Percentiles rank a stretch among this genome's conserved stretches.
Conservation (phyloP, 768 basidiomycete species). For the Xerocomus potaroensis region DNA sequence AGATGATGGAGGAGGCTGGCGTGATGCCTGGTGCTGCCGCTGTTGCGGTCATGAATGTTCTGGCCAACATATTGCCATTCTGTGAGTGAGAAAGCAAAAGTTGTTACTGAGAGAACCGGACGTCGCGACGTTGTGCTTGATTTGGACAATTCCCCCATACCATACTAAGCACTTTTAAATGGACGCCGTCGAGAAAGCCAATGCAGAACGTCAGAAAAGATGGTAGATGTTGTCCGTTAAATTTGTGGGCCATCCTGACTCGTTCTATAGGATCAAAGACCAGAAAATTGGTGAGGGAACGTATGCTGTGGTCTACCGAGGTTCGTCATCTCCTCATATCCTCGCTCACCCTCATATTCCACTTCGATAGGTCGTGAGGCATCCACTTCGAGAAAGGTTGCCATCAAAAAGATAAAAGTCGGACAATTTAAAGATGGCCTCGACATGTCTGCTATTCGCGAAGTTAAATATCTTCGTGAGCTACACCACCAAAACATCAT, state of each 20-base stretch:
- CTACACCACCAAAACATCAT: constrained; percentile 93
- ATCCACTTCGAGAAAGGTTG: constrained; percentile 76
- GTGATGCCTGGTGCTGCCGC: background rate
- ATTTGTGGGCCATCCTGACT: constrained; percentile 5
- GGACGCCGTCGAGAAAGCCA: constrained; percentile 82
- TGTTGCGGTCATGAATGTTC: constrained; percentile 19
- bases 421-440: constrained; percentile 97
- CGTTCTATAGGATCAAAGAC: constrained; percentile 63
- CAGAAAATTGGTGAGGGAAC: constrained; percentile 88
- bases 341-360: background rate
- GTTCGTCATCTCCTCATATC: constrained; percentile 34
- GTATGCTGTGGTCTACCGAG: constrained; percentile 94
- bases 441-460: constrained; percentile 98
- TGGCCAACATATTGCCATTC: constrained; percentile 28
- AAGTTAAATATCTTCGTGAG: constrained; percentile 96
- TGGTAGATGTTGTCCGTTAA: constrained; percentile 41
- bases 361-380: constrained; percentile 59
- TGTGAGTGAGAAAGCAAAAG: background rate
- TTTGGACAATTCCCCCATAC: background rate
- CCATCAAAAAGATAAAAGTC: constrained; percentile 98
- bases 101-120: background rate
- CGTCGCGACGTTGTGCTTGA: no score
- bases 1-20: constrained; percentile 20
- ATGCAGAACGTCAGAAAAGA: constrained; percentile 63
- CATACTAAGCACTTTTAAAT: constrained; percentile 33